A percentile compares a stretch with the other conserved stretches of the same genome.
Conservation (phyloP, 805 yeast species). For the Starmerella geochares region DNA sequence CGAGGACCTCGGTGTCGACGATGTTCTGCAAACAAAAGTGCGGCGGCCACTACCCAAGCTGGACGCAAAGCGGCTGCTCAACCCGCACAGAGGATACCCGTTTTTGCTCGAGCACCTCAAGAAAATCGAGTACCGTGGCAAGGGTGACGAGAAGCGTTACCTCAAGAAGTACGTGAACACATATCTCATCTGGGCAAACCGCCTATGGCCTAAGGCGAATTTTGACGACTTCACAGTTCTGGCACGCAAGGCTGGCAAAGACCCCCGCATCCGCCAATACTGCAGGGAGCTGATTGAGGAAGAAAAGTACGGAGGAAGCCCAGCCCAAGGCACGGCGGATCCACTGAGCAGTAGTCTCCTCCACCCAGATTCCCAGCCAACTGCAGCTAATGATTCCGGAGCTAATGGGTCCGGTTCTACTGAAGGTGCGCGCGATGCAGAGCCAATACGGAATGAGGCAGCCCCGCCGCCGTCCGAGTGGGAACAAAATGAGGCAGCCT, state of each 20-base stretch:
- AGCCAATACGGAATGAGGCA: neutral
- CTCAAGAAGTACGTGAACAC: conserved; percentile 41
- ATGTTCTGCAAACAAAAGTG: conserved; percentile 7
- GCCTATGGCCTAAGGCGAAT: conserved; percentile 66
- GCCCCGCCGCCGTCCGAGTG: neutral
- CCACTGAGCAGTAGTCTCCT: neutral
- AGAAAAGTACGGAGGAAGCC: conserved; percentile 24
- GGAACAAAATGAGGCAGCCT: neutral
- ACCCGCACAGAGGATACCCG: conserved; percentile 47
- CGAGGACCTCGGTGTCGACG: conserved; percentile 24
- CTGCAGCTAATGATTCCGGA: no score
- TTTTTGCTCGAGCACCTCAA: conserved; percentile 33
- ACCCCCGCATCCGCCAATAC: conserved; percentile 19
- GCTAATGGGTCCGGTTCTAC: no score
- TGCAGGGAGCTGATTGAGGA: conserved; percentile 20
- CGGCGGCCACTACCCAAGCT: conserved; percentile 29
- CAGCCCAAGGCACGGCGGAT: conserved; percentile 18
- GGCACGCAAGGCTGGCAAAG: conserved; percentile 40
- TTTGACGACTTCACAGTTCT: conserved; percentile 58
- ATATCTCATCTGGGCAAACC: conserved; percentile 69
- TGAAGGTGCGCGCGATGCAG: no score
- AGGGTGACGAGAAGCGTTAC: conserved; percentile 42
- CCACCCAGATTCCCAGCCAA: no score
- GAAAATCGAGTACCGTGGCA: conserved; percentile 31
- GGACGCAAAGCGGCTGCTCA: conserved; percentile 43